Conservation (phyloP, 2,329 filamentous ascomycete genomes). For the Elsinoe arachidis region DNA sequence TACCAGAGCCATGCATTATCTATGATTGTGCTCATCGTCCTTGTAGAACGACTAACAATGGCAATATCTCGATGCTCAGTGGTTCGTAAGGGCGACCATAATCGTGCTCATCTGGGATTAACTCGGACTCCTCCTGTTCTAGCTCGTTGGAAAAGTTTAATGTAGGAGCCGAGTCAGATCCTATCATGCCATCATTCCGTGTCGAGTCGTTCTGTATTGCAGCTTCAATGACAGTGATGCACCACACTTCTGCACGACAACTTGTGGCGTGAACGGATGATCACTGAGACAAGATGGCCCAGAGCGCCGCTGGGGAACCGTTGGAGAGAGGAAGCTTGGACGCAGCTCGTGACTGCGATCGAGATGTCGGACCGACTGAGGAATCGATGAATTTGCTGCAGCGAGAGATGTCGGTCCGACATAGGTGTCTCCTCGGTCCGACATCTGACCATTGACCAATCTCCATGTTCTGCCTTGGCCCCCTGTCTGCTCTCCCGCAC, state of each 20-base stretch:
- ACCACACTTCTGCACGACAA: neutral
- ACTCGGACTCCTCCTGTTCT: too few relatives aligned
- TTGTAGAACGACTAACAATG: too few relatives aligned
- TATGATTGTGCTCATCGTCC: neutral
- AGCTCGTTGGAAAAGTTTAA: too few relatives aligned
- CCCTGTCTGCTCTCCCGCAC: neutral
- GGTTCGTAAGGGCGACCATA: neutral
- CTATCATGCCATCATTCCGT: neutral
- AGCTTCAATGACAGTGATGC: too few relatives aligned
- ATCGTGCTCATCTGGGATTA: neutral
- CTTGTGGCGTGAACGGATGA: neutral
- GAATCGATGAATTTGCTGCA: neutral
- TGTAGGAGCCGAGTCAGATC: neutral
- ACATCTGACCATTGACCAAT: neutral
- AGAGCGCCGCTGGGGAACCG: neutral
- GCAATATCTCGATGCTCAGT: too few relatives aligned
- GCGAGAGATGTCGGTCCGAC: neutral
- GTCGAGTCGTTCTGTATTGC: neutral
- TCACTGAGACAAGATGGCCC: constrained; percentile 1
- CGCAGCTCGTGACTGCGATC: neutral
- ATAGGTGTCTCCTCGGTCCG: neutral
- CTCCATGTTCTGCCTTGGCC: neutral
- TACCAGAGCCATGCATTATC: neutral
- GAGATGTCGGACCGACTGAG: neutral
- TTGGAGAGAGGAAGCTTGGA: constrained; percentile 9